Percentiles rank a stretch among this genome's conserved stretches.
phyloP scores from a whole-genome alignment of 352 stramenopile species.

The Phytophthora niederhauseri region DNA sequence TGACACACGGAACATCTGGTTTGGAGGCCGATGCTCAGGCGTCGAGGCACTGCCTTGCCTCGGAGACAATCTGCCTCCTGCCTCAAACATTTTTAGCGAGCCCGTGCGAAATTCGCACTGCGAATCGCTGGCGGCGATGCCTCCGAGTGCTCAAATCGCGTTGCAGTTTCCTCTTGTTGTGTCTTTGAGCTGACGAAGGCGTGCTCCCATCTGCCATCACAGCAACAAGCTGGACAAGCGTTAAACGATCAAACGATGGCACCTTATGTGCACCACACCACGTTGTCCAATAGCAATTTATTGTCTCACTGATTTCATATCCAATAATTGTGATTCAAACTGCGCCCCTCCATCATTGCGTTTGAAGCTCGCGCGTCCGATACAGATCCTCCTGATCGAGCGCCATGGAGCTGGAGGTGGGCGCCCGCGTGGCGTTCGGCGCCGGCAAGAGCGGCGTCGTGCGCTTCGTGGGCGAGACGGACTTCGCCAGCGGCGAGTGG shows the following conservation, averaged over 20 bases:
- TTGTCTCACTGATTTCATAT: background rate
- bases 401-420: slow-evolving; percentile 61
- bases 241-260: background rate
- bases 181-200: slow-evolving; percentile 15
- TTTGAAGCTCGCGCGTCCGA: background rate
- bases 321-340: background rate
- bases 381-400: background rate
- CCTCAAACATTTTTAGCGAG: slow-evolving; percentile 20
- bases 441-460: slow-evolving; percentile 77
- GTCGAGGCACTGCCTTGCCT: background rate
- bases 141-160: slow-evolving; percentile 19
- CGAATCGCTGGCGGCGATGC: background rate
- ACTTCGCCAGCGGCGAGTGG: slow-evolving; percentile 83
- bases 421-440: slow-evolving; percentile 66
- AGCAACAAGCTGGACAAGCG: slow-evolving; percentile 15
- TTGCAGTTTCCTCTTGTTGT: slow-evolving; percentile 13
- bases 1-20: background rate
- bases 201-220: slow-evolving; percentile 17
- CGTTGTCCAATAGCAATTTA: background rate
- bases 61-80: background rate
- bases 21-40: background rate
- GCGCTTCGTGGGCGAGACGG: slow-evolving; percentile 77
- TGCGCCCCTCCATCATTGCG: background rate
- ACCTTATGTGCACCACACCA: background rate
- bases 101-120: background rate